Conservation (phyloP, 306 rosid species). For the Rubus idaeus region DNA sequence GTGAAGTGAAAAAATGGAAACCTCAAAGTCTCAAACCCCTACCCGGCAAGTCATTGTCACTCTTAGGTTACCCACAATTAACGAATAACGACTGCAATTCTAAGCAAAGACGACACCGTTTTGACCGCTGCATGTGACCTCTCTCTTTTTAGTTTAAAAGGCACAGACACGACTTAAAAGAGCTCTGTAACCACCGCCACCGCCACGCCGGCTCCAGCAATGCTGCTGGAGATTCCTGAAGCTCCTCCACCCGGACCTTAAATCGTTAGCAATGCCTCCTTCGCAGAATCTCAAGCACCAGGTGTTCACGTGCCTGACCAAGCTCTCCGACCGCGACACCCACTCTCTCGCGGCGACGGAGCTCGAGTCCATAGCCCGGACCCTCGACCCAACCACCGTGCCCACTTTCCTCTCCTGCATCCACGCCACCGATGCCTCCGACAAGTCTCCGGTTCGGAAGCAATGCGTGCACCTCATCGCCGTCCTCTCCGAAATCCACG, state of each 20-base stretch:
- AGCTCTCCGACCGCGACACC: slow-evolving; percentile 96
- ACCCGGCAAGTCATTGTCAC: background rate
- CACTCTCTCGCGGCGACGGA: slow-evolving; percentile 64
- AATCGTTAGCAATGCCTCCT: slow-evolving; percentile 46
- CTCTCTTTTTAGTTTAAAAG: slow-evolving; percentile 27
- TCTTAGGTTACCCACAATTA: background rate
- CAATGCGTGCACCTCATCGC: slow-evolving; percentile 76
- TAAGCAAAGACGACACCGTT: slow-evolving; percentile 24
- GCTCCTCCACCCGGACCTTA: slow-evolving; percentile 16
- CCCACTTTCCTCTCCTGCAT: slow-evolving; percentile 78
- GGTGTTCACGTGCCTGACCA: slow-evolving; percentile 76
- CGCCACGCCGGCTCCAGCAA: slow-evolving; percentile 38
- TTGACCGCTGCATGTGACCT: background rate
- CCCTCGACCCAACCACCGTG: slow-evolving; percentile 48
- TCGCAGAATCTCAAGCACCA: slow-evolving; percentile 67
- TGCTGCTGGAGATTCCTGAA: slow-evolving; percentile 51
- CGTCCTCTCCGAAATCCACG: slow-evolving; percentile 67
- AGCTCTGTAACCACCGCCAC: slow-evolving; percentile 2
- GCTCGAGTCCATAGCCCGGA: slow-evolving; percentile 74
- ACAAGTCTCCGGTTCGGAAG: slow-evolving; percentile 77
- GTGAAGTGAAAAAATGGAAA: slow-evolving; percentile 5
- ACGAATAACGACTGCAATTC: background rate
- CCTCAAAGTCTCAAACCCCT: no score
- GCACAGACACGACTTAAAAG: slow-evolving; percentile 21
- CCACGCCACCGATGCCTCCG: slow-evolving; percentile 76